Conservation (phyloP, 2,329 filamentous ascomycete genomes). For the Penicillium sp. region DNA sequence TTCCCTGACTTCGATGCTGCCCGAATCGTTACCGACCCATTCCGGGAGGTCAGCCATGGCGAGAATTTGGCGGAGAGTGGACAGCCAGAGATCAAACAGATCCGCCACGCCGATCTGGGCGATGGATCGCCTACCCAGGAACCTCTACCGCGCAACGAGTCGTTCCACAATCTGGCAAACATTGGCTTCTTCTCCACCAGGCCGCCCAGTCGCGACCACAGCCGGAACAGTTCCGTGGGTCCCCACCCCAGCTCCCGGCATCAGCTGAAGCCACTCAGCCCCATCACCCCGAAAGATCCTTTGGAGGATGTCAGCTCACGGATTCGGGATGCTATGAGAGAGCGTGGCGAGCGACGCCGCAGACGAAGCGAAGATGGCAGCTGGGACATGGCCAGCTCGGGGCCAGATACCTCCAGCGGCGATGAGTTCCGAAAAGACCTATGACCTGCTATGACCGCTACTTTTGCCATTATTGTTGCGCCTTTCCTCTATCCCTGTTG, state of each 20-base stretch:
- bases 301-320: slow-evolving; percentile 80
- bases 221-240: slow-evolving; percentile 66
- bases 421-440: slow-evolving; percentile 39
- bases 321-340: slow-evolving; percentile 79
- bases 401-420: slow-evolving; percentile 33
- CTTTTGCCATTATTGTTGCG: slow-evolving; percentile 2
- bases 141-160: slow-evolving; percentile 80
- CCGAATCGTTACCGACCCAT: slow-evolving; percentile 61
- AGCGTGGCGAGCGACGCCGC: slow-evolving; percentile 64
- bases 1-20: slow-evolving; percentile 91
- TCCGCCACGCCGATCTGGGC: slow-evolving; percentile 21
- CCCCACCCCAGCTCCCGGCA: slow-evolving; percentile 63
- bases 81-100: slow-evolving; percentile 25
- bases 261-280: slow-evolving; percentile 67
- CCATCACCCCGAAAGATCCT: slow-evolving; percentile 62
- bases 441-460: slow-evolving; percentile 19
- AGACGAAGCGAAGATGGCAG: slow-evolving; percentile 47
- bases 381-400: slow-evolving; percentile 42
- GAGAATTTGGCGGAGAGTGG: slow-evolving; percentile 16
- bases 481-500: neutral
- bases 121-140: slow-evolving; percentile 34
- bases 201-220: slow-evolving; percentile 75
- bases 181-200: slow-evolving; percentile 88
- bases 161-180: slow-evolving; percentile 82
- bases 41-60: slow-evolving; percentile 33